Percentiles rank a stretch among this genome's conserved stretches.
Evolutionary conservation across 2,329 filamentous ascomycete species (phyloP).

Genomic region (Aspergillus hortae): DNA sequence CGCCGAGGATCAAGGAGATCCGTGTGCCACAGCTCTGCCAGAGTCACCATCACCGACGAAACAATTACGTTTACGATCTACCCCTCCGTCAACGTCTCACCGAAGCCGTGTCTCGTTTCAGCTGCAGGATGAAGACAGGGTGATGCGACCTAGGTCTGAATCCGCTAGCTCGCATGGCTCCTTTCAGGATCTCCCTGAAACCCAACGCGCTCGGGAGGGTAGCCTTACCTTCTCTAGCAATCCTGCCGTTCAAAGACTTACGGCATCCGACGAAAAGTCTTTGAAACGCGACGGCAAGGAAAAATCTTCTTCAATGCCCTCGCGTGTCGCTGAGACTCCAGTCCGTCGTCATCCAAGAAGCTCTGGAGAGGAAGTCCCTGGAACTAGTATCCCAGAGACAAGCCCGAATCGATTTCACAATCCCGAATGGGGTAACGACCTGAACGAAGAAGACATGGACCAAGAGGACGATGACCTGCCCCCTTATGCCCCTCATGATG

Average conservation of each 20-base stretch:
- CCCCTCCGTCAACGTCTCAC: slow-evolving; percentile 22
- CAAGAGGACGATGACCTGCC: slow-evolving; percentile 39
- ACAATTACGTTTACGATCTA: slow-evolving; percentile 16
- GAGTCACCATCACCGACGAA: slow-evolving; percentile 16
- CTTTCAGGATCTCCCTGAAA: slow-evolving; percentile 5
- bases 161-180: slow-evolving; percentile 9
- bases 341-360: slow-evolving; percentile 19
- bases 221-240: slow-evolving; percentile 16
- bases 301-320: slow-evolving; percentile 38
- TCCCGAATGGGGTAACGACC: slow-evolving; percentile 20
- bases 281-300: slow-evolving; percentile 14
- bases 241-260: slow-evolving; percentile 3
- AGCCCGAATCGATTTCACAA: slow-evolving; percentile 28
- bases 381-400: slow-evolving; percentile 38
- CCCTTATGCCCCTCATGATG: slow-evolving; percentile 22
- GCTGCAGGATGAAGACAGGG: not conserved
- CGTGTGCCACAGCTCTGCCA: slow-evolving; percentile 6
- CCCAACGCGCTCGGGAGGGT: slow-evolving; percentile 6
- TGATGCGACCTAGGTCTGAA: slow-evolving; percentile 6
- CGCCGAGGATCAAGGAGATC: not conserved
- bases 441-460: slow-evolving; percentile 22
- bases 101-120: slow-evolving; percentile 7
- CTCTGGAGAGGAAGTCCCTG: slow-evolving; percentile 24
- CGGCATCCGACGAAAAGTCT: slow-evolving; percentile 6
- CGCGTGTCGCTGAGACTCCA: slow-evolving; percentile 40